Percentiles rank a stretch among this genome's conserved stretches.
Conservation (phyloP, 1,139 yeast genomes). For the Yamadazyma blattariae region DNA sequence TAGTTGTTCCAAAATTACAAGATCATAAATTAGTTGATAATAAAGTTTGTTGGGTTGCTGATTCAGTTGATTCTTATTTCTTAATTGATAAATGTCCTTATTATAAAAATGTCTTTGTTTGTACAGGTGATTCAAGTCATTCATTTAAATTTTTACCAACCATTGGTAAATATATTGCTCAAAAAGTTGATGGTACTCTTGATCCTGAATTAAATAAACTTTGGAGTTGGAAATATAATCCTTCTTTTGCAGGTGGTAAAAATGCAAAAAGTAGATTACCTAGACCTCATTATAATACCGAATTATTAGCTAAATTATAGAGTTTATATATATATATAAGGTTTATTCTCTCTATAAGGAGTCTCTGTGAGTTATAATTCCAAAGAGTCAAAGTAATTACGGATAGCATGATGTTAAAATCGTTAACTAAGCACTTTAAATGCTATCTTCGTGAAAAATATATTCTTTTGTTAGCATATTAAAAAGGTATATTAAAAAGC, state of each 20-base stretch:
- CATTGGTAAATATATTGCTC: conserved; percentile 29
- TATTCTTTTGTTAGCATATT: too few species aligned
- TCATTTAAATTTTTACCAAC: conserved; percentile 34
- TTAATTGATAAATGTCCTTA: conserved; percentile 39
- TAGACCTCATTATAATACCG: conserved; percentile 14
- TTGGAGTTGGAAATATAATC: conserved; percentile 33
- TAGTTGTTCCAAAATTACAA: conserved; percentile 14
- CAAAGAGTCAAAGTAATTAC: too few species aligned
- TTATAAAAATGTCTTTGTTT: conserved; percentile 32
- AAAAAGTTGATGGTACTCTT: conserved; percentile 21
- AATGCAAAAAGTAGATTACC: conserved; percentile 15
- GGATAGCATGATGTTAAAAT: too few species aligned
- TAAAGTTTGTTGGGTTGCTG: conserved; percentile 40
- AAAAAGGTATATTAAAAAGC: too few species aligned
- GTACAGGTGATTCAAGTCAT: conserved; percentile 48
- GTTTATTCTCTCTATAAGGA: too few species aligned
- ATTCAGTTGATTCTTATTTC: conserved; percentile 40
- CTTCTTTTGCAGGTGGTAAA: conserved; percentile 13
- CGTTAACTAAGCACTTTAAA: too few species aligned
- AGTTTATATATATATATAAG: too few species aligned
- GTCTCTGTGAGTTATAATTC: too few species aligned
- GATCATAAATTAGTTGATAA: conserved; percentile 12
- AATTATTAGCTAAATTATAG: conserved; percentile 3
- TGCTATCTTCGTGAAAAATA: too few species aligned
- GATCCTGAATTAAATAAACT: conserved; percentile 18